Evolutionary conservation across 108 stramenopile species (phyloP).

Genomic region (Fistulifera pelliculosa): DNA sequence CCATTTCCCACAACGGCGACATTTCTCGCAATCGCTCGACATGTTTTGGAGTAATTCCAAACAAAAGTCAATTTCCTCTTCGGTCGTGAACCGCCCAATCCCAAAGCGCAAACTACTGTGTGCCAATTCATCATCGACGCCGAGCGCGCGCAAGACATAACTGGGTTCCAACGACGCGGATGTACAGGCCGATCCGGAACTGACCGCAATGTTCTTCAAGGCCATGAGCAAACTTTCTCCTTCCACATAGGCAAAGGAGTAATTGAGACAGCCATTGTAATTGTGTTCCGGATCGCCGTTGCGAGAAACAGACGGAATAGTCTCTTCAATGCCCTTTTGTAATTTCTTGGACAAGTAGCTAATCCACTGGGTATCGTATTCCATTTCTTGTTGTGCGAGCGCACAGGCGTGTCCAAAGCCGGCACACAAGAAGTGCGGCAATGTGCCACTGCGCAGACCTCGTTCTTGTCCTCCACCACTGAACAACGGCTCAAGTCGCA

Average conservation of each 20-base stretch:
- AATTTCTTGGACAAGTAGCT: slow-evolving; percentile 62
- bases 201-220: slow-evolving; percentile 97
- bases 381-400: slow-evolving; percentile 82
- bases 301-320: slow-evolving; percentile 79
- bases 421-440: slow-evolving; percentile 84
- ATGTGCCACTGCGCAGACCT: slow-evolving; percentile 84
- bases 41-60: slow-evolving; percentile 88
- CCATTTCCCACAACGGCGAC: slow-evolving; percentile 99
- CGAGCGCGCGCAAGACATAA: slow-evolving; percentile 97
- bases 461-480: slow-evolving; percentile 98
- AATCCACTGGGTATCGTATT: slow-evolving; percentile 74
- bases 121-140: slow-evolving; percentile 97
- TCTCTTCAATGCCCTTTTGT: slow-evolving; percentile 72
- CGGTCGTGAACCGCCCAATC: slow-evolving; percentile 94
- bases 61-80: slow-evolving; percentile 94
- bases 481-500: slow-evolving; percentile 94
- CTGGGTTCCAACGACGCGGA: slow-evolving; percentile 95
- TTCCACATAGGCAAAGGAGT: slow-evolving; percentile 98
- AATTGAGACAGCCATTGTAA: slow-evolving; percentile 95
- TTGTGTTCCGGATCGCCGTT: slow-evolving; percentile 88
- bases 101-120: slow-evolving; percentile 97
- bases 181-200: slow-evolving; percentile 96
- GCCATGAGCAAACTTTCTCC: slow-evolving; percentile 96
- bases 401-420: slow-evolving; percentile 92
- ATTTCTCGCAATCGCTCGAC: slow-evolving; percentile 93